A percentile compares a stretch with the other conserved stretches of the same genome.
Conservation (phyloP, 805 yeast genomes). For the Lachancea lanzarotensis region DNA sequence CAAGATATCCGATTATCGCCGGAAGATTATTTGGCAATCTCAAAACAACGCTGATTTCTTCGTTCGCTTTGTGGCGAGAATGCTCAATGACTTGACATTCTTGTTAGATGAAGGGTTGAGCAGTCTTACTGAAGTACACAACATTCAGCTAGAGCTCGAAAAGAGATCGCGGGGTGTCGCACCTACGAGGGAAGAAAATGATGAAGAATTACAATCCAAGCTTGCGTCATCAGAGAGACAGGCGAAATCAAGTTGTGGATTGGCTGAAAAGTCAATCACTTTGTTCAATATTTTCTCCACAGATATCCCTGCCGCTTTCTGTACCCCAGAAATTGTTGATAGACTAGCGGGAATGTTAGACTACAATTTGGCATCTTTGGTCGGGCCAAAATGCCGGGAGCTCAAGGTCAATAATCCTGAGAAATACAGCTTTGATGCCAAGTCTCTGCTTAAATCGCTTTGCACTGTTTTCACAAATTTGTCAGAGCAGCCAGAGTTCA, state of each 20-base stretch:
- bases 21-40: constrained; percentile 64
- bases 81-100: constrained; percentile 91
- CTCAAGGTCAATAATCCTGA: constrained; percentile 81
- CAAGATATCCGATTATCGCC: constrained; percentile 61
- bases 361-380: constrained; percentile 85
- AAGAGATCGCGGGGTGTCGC: constrained; percentile 38
- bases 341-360: constrained; percentile 93
- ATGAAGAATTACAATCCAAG: constrained; percentile 53
- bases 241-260: constrained; percentile 75
- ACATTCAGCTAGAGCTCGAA: constrained; percentile 58
- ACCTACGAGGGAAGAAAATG: constrained; percentile 41
- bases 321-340: constrained; percentile 84
- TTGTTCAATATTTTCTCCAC: constrained; percentile 75
- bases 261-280: constrained; percentile 75
- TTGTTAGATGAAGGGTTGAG: constrained; percentile 84
- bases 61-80: constrained; percentile 85
- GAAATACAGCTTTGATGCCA: constrained; percentile 77
- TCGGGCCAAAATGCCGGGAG: constrained; percentile 89
- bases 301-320: constrained; percentile 82
- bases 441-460: constrained; percentile 57
- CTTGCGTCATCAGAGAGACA: constrained; percentile 61
- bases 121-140: constrained; percentile 71
- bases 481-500: constrained; percentile 55
- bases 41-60: constrained; percentile 71
- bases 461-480: constrained; percentile 73